Conservation (phyloP, 805 yeast species). For the Yamadazyma olivae region DNA sequence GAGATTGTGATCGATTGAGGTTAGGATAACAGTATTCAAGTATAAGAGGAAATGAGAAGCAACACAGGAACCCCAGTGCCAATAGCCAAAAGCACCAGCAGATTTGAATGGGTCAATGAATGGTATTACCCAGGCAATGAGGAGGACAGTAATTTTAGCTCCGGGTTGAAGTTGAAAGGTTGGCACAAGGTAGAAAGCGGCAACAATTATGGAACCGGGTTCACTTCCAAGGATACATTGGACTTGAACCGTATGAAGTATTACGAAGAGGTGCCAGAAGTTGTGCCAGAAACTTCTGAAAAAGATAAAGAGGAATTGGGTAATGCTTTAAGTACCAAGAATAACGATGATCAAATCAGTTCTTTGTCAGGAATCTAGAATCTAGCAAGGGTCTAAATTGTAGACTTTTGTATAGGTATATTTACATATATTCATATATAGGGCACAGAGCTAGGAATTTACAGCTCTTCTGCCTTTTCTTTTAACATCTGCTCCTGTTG, state of each 20-base stretch:
- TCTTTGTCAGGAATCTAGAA: conserved; percentile 13
- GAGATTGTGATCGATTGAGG: too few relatives aligned
- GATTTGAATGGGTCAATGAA: conserved; percentile 31
- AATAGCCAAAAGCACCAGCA: conserved; percentile 1
- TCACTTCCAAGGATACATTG: conserved; percentile 36
- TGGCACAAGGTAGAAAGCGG: conserved; percentile 31
- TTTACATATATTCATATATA: too few relatives aligned
- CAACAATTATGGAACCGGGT: neutral
- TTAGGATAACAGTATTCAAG: too few relatives aligned
- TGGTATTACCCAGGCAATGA: conserved; percentile 28
- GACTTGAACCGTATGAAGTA: conserved; percentile 39
- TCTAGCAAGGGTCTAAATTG: too few relatives aligned
- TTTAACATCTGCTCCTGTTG: neutral
- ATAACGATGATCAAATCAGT: conserved; percentile 12
- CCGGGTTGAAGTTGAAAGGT: conserved; percentile 26
- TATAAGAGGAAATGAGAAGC: too few relatives aligned
- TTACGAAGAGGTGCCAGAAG: conserved; percentile 19
- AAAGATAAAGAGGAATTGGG: conserved; percentile 17
- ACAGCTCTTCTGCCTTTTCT: too few relatives aligned
- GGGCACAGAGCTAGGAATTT: too few relatives aligned
- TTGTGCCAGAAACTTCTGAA: conserved; percentile 6
- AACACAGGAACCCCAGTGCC: conserved; percentile 16
- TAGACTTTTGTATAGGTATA: too few relatives aligned
- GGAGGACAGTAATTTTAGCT: conserved; percentile 2
- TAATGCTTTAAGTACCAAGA: conserved; percentile 6